These are phyloP conservation scores for Xylona heveae DNA, from an alignment of 495 filamentous ascomycete genomes.

Conservation along the genomic window DNA sequence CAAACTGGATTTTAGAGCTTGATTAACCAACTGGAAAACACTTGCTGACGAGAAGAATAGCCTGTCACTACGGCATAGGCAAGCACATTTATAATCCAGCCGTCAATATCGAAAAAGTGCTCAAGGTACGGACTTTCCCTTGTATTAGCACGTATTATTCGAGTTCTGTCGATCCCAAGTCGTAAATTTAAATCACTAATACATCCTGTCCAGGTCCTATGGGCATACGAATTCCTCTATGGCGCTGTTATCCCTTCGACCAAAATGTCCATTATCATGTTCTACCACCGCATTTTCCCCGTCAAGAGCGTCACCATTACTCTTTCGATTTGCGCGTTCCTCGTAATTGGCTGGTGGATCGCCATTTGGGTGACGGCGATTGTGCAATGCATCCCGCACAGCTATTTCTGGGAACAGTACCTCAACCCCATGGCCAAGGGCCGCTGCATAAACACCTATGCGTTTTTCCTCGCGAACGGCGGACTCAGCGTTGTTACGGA, in stretches of 20 bases:
- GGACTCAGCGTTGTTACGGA: slow-evolving; percentile 26
- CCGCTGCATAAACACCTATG: slow-evolving; percentile 3
- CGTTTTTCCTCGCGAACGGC: slow-evolving; percentile 12
- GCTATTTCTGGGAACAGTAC: background rate
- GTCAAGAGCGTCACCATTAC: background rate
- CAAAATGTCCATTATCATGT: background rate
- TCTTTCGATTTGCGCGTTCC: background rate
- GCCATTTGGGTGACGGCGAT: background rate
- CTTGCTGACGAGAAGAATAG: too few species aligned
- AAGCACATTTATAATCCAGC: too few species aligned
- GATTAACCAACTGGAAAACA: too few species aligned
- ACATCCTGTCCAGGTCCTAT: too few species aligned
- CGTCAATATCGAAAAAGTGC: too few species aligned
- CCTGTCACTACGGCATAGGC: too few species aligned
- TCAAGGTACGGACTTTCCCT: too few species aligned
- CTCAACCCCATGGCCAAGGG: background rate
- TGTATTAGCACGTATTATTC: too few species aligned
- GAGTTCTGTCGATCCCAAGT: too few species aligned
- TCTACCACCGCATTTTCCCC: background rate
- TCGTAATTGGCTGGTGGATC: background rate
- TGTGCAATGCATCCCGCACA: background rate
- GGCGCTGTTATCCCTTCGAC: background rate
- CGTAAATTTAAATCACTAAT: too few species aligned
- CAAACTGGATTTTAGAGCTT: too few species aligned
- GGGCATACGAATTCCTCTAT: background rate